Percentiles rank a stretch among this genome's conserved stretches.
Evolutionary conservation across 2,329 filamentous ascomycete genomes (phyloP).

Genomic region (Venturia nashicola): DNA sequence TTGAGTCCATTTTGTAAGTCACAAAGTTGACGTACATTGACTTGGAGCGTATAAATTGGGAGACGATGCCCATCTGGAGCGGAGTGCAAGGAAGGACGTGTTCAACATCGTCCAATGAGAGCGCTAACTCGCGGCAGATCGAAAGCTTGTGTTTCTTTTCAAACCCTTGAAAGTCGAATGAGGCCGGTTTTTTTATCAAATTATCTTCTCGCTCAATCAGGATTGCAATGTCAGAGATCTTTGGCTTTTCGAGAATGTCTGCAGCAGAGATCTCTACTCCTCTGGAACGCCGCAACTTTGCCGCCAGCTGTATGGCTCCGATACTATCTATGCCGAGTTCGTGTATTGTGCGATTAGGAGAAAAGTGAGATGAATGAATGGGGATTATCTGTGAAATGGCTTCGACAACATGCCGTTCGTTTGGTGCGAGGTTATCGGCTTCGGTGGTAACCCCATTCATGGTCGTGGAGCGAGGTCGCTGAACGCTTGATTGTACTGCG

Average conservation of each 20-base stretch:
- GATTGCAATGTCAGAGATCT: slow-evolving; percentile 12
- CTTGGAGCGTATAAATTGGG: slow-evolving; percentile 56
- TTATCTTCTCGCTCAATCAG: slow-evolving; percentile 9
- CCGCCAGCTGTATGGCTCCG: slow-evolving; percentile 66
- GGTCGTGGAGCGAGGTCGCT: background rate
- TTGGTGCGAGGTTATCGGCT: background rate
- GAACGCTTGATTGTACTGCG: slow-evolving; percentile 36
- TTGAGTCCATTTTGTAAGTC: slow-evolving; percentile 36
- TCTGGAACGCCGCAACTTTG: slow-evolving; percentile 45
- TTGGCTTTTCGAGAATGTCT: slow-evolving; percentile 55
- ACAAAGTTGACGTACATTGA: slow-evolving; percentile 66
- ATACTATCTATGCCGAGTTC: slow-evolving; percentile 88
- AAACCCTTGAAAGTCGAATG: slow-evolving; percentile 40
- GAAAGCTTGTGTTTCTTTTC: slow-evolving; percentile 28
- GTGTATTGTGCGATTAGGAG: slow-evolving; percentile 60
- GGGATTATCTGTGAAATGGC: slow-evolving; percentile 42
- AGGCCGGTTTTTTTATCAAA: background rate
- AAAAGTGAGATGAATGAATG: slow-evolving; percentile 32
- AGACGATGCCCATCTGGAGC: slow-evolving; percentile 68
- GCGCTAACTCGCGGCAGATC: slow-evolving; percentile 19
- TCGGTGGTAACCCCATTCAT: background rate
- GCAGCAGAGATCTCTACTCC: slow-evolving; percentile 50
- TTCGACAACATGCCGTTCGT: slow-evolving; percentile 41
- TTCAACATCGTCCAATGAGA: slow-evolving; percentile 33
- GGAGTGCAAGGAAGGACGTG: slow-evolving; percentile 64